Evolutionary conservation across 148 eudicot genomes (phyloP), one percentile per base, ranked within the genome.

Genomic region (Chenopodium berlandieri): DNA sequence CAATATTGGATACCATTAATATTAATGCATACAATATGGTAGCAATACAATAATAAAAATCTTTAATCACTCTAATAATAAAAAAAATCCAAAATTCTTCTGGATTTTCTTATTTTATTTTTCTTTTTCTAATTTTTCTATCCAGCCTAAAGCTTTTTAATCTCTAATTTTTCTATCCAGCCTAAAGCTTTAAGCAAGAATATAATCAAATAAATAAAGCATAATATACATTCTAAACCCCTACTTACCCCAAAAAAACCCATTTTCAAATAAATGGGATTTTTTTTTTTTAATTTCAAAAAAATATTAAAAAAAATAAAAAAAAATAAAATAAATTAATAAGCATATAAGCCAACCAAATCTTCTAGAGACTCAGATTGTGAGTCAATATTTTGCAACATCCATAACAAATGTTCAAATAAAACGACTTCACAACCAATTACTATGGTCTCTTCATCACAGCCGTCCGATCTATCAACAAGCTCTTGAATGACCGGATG

Each of bases 331-430:
- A 27, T 9, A 40, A 40, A 31, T 84, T 44, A 85, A 82, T 81
- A 85, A 82, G 85, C 79, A 62, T 85, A 85, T 13, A 85, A 85
- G 2, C 77, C 80, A 67, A 85, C 88, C 25, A 85, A 76, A 50
- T 82, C 88, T 52, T 79, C 81, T 48, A 85, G 77, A 11, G 84
- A 69, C n/a, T 85, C 84, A 30, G 84, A 81, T 25, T 77, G 69
- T 2, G 64, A 58, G 25, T 77, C 84, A 23, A 83, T 62, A 62
- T 82, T 76, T 3, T 85, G 84, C 54, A 85, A 60, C 85, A 85
- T 79, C 88, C 88, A 85, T 1, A 85, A 66, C 85, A 85, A 79
- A 50, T 85, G 88, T 32, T 85, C 88, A 4, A 85, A 85, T 66
- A 85, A 71, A 32, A 85, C 88, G 32, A 85, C 88, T 78, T 85